Percentiles rank a stretch among this genome's conserved stretches.
Evolutionary conservation across 495 filamentous ascomycete species (phyloP).

Genomic region (Glonium stellatum): DNA sequence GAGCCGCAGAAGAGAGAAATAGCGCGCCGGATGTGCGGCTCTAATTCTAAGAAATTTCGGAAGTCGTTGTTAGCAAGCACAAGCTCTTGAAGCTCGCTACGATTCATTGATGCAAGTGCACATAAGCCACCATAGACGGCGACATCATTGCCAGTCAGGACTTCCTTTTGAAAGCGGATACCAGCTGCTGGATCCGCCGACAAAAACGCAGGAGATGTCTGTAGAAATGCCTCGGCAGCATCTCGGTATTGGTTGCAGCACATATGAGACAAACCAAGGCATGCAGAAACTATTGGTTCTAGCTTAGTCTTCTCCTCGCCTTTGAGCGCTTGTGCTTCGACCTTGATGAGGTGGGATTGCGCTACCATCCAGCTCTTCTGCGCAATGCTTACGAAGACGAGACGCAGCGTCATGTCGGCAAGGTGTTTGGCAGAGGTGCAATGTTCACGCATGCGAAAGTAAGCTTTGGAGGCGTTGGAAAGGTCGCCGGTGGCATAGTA

Average conservation of each 20-base stretch:
- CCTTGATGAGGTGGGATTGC: slow-evolving; percentile 59
- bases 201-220: slow-evolving; percentile 49
- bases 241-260: slow-evolving; percentile 57
- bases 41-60: slow-evolving; percentile 81
- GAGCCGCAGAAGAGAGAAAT: slow-evolving; percentile 80
- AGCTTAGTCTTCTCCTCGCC: slow-evolving; percentile 37
- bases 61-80: slow-evolving; percentile 77
- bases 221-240: slow-evolving; percentile 67
- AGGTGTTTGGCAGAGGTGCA: slow-evolving; percentile 65
- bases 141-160: slow-evolving; percentile 78
- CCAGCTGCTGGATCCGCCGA: slow-evolving; percentile 29
- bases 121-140: slow-evolving; percentile 88
- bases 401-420: slow-evolving; percentile 60
- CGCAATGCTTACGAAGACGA: slow-evolving; percentile 60
- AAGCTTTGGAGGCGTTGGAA: slow-evolving; percentile 56
- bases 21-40: slow-evolving; percentile 89
- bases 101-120: slow-evolving; percentile 83
- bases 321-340: slow-evolving; percentile 55
- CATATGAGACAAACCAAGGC: slow-evolving; percentile 64
- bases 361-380: slow-evolving; percentile 62
- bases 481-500: slow-evolving; percentile 61
- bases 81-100: slow-evolving; percentile 60
- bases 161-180: slow-evolving; percentile 43
- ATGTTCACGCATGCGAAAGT: slow-evolving; percentile 66
- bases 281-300: slow-evolving; percentile 46